Percentiles rank a stretch among this genome's conserved stretches.
Evolutionary conservation across 805 yeast species (phyloP).

Genomic region (Komagataella mondaviorum): DNA sequence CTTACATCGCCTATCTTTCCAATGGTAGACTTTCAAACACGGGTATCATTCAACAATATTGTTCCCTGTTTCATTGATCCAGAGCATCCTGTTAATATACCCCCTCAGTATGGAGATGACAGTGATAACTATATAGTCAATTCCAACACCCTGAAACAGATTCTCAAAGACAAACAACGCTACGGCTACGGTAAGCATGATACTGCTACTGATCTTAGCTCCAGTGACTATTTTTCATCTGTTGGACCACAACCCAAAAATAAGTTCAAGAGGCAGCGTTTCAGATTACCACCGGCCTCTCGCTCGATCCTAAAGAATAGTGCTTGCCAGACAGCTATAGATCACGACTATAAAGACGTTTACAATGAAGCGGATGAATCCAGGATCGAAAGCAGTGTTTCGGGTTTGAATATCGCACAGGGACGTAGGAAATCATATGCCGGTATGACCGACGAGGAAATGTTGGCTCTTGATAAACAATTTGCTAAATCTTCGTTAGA

Average conservation of each 20-base stretch:
- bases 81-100: conserved; percentile 6
- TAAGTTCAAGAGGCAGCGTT: conserved; percentile 4
- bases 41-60: conserved; percentile 32
- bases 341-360: conserved; percentile 1
- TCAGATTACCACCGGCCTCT: conserved; percentile 1
- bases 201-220: conserved; percentile 7
- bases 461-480: conserved; percentile 40
- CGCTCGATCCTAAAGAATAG: conserved; percentile 1
- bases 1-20: background rate
- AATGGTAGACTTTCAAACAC: background rate
- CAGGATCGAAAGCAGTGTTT: background rate
- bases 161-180: conserved; percentile 1
- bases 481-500: conserved; percentile 25
- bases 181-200: conserved; percentile 9
- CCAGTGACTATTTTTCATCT: conserved; percentile 10
- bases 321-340: background rate
- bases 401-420: background rate
- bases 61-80: conserved; percentile 17
- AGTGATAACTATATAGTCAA: conserved; percentile 3
- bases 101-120: conserved; percentile 7
- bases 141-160: conserved; percentile 1
- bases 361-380: conserved; percentile 3
- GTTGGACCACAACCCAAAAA: background rate
- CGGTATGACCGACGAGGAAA: conserved; percentile 40
- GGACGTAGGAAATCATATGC: conserved; percentile 27